A percentile compares a stretch with the other conserved stretches of the same genome.
Conservation (phyloP, 768 basidiomycete species). For the Galerina marginata region DNA sequence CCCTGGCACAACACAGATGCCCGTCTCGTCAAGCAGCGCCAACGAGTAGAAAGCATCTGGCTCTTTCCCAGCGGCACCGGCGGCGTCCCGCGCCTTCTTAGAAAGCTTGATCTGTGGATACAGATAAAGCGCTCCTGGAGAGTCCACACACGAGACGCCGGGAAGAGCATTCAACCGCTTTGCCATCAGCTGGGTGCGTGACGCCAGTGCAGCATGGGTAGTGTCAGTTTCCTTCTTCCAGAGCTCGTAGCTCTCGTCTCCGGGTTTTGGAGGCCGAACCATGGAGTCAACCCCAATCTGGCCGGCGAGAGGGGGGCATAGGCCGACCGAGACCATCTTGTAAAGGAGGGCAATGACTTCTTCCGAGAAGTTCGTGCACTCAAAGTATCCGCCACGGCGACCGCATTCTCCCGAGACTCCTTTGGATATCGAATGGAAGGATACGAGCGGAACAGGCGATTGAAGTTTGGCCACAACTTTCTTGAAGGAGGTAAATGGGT, state of each 20-base stretch:
- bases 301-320: constrained; percentile 90
- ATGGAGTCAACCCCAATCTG: constrained; percentile 95
- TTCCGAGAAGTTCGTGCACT: constrained; percentile 80
- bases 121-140: constrained; percentile 93
- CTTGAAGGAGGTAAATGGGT: constrained; percentile 94
- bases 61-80: constrained; percentile 70
- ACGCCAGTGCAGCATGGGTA: constrained; percentile 76
- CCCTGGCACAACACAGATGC: constrained; percentile 94
- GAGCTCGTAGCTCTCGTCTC: constrained; percentile 74
- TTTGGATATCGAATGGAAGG: constrained; percentile 98
- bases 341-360: constrained; percentile 88
- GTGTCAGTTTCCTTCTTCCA: constrained; percentile 86
- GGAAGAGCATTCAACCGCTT: constrained; percentile 79
- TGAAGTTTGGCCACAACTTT: constrained; percentile 72
- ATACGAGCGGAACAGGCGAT: constrained; percentile 84
- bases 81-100: constrained; percentile 72
- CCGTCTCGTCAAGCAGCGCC: constrained; percentile 82
- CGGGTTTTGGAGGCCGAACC: constrained; percentile 86
- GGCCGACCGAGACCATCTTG: constrained; percentile 91
- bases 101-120: constrained; percentile 86
- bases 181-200: constrained; percentile 76
- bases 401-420: constrained; percentile 97
- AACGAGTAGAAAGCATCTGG: constrained; percentile 92
- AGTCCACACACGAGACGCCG: constrained; percentile 90
- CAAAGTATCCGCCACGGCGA: constrained; percentile 96